These are phyloP conservation scores for Xylariaceae sp. DNA, from an alignment of 2,329 filamentous ascomycete genomes.

Conservation along the genomic window DNA sequence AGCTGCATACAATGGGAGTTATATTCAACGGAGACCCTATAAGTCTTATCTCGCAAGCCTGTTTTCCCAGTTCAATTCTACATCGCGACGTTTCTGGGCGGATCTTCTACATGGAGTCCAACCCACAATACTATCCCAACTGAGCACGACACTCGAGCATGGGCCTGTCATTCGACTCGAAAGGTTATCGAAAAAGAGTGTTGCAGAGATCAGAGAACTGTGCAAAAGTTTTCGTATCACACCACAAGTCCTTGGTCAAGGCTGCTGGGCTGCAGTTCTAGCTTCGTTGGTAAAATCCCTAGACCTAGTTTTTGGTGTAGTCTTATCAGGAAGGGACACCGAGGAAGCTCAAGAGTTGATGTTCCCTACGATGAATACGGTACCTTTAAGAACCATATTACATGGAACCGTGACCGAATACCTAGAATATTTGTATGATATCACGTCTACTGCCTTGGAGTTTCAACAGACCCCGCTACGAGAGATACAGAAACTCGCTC, in stretches of 20 bases:
- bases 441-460: constrained; percentile 67
- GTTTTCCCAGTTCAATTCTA: constrained; percentile 48
- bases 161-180: constrained; percentile 50
- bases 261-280: constrained; percentile 75
- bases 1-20: constrained; percentile 62
- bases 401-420: constrained; percentile 71
- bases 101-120: constrained; percentile 63
- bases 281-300: constrained; percentile 67
- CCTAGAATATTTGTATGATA: constrained; percentile 75
- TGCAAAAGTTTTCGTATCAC: constrained; percentile 73
- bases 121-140: constrained; percentile 43
- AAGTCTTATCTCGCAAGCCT: constrained; percentile 61
- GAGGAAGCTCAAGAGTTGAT: constrained; percentile 70
- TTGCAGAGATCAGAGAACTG: constrained; percentile 56
- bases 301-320: constrained; percentile 81
- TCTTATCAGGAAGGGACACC: constrained; percentile 83
- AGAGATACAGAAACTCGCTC: constrained; percentile 63
- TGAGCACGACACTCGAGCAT: not conserved
- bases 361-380: constrained; percentile 93
- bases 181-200: constrained; percentile 48
- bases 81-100: constrained; percentile 71
- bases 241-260: constrained; percentile 76
- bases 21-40: constrained; percentile 52
- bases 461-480: constrained; percentile 81
- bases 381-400: constrained; percentile 74